Evolutionary conservation across 2,329 filamentous ascomycete species (phyloP).

Genomic region (Aureobasidium sp.): DNA sequence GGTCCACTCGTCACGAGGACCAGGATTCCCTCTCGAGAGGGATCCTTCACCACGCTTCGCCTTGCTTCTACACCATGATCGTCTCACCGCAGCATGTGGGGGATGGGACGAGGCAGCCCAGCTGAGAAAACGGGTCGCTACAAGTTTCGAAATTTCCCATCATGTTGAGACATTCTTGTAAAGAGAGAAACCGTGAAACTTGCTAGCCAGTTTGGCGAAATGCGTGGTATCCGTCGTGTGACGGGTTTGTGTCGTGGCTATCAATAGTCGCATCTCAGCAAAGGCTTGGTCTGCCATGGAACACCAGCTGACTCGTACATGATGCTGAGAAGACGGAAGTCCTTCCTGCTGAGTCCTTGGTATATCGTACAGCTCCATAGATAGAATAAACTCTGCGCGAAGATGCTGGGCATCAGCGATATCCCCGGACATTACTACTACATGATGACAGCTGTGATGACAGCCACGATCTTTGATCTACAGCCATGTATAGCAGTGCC

Average conservation of each 20-base stretch:
- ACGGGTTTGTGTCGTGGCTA: background rate
- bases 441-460: background rate
- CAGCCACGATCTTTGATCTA: background rate
- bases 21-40: background rate
- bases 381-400: background rate
- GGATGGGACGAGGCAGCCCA: background rate
- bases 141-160: background rate
- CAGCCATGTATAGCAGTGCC: background rate
- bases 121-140: background rate
- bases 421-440: background rate
- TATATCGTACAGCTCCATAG: background rate
- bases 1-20: background rate
- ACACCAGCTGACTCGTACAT: background rate
- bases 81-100: background rate
- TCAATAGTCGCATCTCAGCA: constrained; percentile 3
- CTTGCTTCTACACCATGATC: background rate
- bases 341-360: background rate
- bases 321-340: background rate
- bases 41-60: background rate
- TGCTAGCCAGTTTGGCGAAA: background rate
- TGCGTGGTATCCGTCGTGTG: background rate
- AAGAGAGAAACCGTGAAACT: background rate
- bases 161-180: background rate
- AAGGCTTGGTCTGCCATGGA: background rate
- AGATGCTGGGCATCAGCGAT: background rate